phyloP scores from a whole-genome alignment of 805 yeast genomes.

The Candida silvicultrix region DNA sequence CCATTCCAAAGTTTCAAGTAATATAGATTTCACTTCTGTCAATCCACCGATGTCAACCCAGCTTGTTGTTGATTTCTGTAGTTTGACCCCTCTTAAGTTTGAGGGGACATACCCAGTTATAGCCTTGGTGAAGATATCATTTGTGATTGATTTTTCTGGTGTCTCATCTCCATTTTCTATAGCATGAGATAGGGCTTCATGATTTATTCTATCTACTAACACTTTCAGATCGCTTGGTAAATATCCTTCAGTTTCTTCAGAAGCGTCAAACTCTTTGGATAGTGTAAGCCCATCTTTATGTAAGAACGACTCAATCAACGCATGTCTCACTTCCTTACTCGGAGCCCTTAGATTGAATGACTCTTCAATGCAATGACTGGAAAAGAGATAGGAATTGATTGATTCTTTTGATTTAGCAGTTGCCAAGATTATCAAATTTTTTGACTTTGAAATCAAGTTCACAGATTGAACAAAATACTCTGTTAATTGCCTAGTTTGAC shows the following conservation, averaged over 20 bases:
- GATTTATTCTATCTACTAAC: slow-evolving; percentile 63
- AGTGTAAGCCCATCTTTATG: slow-evolving; percentile 22
- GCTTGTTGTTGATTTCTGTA: slow-evolving; percentile 63
- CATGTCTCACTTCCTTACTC: slow-evolving; percentile 50
- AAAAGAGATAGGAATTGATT: slow-evolving; percentile 52
- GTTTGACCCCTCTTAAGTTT: slow-evolving; percentile 76
- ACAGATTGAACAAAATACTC: slow-evolving; percentile 50
- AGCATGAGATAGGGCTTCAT: slow-evolving; percentile 29
- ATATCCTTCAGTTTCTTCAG: slow-evolving; percentile 79
- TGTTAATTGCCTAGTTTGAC: slow-evolving; percentile 56
- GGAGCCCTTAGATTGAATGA: slow-evolving; percentile 61
- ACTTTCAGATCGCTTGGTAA: slow-evolving; percentile 76
- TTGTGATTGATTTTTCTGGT: slow-evolving; percentile 15
- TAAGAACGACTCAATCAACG: slow-evolving; percentile 31
- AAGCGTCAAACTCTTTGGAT: slow-evolving; percentile 35
- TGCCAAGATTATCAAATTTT: slow-evolving; percentile 52
- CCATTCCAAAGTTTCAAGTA: slow-evolving; percentile 92
- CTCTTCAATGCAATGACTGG: slow-evolving; percentile 67
- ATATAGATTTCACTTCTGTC: slow-evolving; percentile 61
- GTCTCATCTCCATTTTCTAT: slow-evolving; percentile 6
- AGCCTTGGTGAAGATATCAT: slow-evolving; percentile 46
- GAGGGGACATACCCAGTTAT: slow-evolving; percentile 72
- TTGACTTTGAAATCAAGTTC: slow-evolving; percentile 28
- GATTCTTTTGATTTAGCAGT: slow-evolving; percentile 60
- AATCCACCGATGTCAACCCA: slow-evolving; percentile 94